Percentiles rank a stretch among this genome's conserved stretches.
phyloP scores from a whole-genome alignment of 768 basidiomycete species.

The Thelephora aurantiotincta region DNA sequence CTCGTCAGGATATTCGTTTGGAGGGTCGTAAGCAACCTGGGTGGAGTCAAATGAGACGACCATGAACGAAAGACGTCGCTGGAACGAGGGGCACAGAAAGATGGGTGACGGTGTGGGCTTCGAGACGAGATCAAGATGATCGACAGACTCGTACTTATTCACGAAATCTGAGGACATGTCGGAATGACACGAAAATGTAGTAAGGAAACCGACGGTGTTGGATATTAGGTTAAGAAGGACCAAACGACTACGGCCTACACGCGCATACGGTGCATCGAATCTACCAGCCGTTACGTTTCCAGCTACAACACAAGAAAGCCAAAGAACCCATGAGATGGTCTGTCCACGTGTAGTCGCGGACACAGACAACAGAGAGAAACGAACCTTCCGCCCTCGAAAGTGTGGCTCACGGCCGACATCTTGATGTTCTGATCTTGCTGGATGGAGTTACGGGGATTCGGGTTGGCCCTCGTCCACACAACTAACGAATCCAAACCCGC shows the following conservation, averaged over 20 bases:
- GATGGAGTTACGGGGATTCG: constrained; percentile 80
- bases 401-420: constrained; percentile 52
- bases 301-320: constrained; percentile 27
- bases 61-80: constrained; percentile 17
- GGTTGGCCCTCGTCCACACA: constrained; percentile 58
- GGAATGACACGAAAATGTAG: no score
- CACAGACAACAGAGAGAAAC: background rate
- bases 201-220: no score
- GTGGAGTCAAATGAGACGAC: constrained; percentile 25
- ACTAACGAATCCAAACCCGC: constrained; percentile 18
- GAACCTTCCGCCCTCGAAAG: constrained; percentile 58
- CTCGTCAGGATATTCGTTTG: constrained; percentile 25
- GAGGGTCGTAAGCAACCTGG: constrained; percentile 20
- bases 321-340: constrained; percentile 4
- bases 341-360: background rate
- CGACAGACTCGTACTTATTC: no score
- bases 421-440: constrained; percentile 66
- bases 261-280: background rate
- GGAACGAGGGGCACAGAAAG: background rate
- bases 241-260: no score
- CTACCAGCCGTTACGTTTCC: constrained; percentile 65
- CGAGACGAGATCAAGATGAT: no score
- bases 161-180: no score
- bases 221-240: no score
- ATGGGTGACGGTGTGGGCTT: background rate